Base-by-base conservation (phyloP, 352 stramenopile species). In the Globisporangium rhizosaccharum region DNA sequence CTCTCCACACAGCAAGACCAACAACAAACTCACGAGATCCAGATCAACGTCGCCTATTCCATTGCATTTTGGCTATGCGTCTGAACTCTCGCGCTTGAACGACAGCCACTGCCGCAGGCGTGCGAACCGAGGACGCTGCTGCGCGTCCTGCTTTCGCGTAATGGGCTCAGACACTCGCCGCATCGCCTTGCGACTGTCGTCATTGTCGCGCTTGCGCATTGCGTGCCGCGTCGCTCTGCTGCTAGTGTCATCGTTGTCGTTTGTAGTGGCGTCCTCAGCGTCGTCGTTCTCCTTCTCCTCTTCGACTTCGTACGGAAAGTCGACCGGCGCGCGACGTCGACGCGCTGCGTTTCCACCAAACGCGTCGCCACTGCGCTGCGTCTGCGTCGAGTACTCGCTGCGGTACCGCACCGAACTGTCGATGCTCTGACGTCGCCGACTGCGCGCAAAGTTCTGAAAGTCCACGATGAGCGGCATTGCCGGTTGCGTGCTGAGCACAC, bases 371-470 rank as follows among this genome's bases (percentile, higher is more conserved):
- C 44, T 49, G n/a, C n/a, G 23, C 8, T 51, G 11, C 46, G n/a
- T 6, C 8, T 51, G 11, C 46, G n/a, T 6, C 39, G 10, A 15
- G 39, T 18, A 18, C 3, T 44, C 10, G 52, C 8, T 30, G 37
- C 20, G 47, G 23, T 1, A 18, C 15, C 52, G 52, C 20, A 9
- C 15, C 12, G 17, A 26, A 12, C 18, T 53, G 17, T 53, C 54
- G 11, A 59, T 15, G 23, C 54, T 59, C 42, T 39, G 51, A n/a
- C 54, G 45, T n/a, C 54, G 42, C 9, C 54, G 42, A 30, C 54
- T 59, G 0, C 54, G 48, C 23, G 48, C 18, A 30, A 62, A 62
- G 41, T 62, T 62, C 11, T 56, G 37, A 14, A 62, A 62, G 18
- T 62, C 56, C n/a, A 50, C 39, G 39, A 62, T 56, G 3, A 33